Evolutionary conservation across 768 basidiomycete species (phyloP), one percentile per base, ranked within the genome.

Genomic region (Suillus tomentosus): DNA sequence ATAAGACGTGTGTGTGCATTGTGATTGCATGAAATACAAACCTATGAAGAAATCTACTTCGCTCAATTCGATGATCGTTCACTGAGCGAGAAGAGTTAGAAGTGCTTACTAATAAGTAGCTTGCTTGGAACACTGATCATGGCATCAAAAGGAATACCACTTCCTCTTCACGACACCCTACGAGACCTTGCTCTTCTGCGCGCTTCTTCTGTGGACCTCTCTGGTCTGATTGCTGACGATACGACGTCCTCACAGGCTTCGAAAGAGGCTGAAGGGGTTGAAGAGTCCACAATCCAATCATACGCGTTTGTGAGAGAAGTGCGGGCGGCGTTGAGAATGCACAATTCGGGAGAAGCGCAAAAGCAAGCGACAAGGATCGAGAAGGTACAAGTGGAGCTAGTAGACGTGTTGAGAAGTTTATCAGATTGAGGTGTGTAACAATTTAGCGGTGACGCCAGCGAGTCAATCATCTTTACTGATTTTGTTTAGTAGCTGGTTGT

Each of bases 121-220:
- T 63, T 60, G 8, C 24, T 14, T 24, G 3, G 17, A 31, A 31
- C 27, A 9, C 13, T 19, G 13, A 66, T 40, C 34, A 71, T 72
- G 68, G 40, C 74, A 5, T 67, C 67, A 79, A 79, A 77, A 77
- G 61, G 70, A 62, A 67, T 85, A 65, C 82, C 86, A 14, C 79
- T 92, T 48, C 78, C 85, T 8, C 80, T 91, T 37, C 74, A 79
- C 64, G 82, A 86, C 62, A 86, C 85, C 8, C 80, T 92, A 43
- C 87, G 83, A 14, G 92, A 94, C 74, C 84, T 94, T 27, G 90
- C 91, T 6, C 74, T 91, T 39, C 77, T 93, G 22, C 84, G 88
- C 36, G 85, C 85, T 34, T 85, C 87, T 11, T 84, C 82, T 27
- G 64, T 83, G 53, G 78, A 82, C 65, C 67, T 84, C 19, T 70